Percentiles rank a stretch among this genome's conserved stretches.
Evolutionary conservation across 208 protist genomes (phyloP).

Genomic region (Trypanosoma cruzi): DNA sequence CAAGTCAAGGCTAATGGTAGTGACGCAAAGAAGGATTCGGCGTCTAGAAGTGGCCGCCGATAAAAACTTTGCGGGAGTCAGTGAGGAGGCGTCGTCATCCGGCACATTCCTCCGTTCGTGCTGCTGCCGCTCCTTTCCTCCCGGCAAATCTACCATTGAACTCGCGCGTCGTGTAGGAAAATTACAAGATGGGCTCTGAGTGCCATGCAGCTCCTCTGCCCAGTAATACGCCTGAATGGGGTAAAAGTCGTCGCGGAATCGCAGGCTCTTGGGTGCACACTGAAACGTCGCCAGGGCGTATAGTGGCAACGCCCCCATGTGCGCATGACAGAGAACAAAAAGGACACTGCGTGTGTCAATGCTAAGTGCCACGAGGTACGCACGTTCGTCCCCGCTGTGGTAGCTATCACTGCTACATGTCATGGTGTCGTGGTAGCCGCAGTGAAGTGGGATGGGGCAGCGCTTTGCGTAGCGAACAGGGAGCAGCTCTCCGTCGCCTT

Average conservation of each 20-base stretch:
- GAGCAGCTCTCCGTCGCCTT: not conserved
- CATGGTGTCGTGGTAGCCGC: constrained; percentile 2
- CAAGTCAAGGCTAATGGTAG: constrained; percentile 54
- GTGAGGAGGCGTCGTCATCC: not conserved
- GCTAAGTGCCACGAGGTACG: constrained; percentile 41
- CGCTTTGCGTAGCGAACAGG: constrained; percentile 30
- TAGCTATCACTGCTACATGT: constrained; percentile 6
- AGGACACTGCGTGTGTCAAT: constrained; percentile 27
- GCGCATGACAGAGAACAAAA: constrained; percentile 28
- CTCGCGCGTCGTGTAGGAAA: not conserved
- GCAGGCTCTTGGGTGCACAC: constrained; percentile 53
- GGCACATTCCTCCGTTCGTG: not conserved
- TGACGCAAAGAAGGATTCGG: constrained; percentile 43
- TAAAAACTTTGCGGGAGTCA: not conserved
- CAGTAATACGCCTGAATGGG: constrained; percentile 53
- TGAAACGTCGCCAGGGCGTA: constrained; percentile 22
- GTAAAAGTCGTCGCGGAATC: constrained; percentile 63
- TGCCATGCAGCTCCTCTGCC: constrained; percentile 19
- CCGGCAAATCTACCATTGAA: not conserved
- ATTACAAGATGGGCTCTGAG: not conserved
- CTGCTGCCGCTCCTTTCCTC: not conserved
- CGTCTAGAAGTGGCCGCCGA: not conserved
- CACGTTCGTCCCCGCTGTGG: not conserved
- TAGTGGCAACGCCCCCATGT: constrained; percentile 5
- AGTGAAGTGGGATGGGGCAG: constrained; percentile 21